phyloP scores from a whole-genome alignment of 768 basidiomycete genomes.

The Leccinum sublutescens region DNA sequence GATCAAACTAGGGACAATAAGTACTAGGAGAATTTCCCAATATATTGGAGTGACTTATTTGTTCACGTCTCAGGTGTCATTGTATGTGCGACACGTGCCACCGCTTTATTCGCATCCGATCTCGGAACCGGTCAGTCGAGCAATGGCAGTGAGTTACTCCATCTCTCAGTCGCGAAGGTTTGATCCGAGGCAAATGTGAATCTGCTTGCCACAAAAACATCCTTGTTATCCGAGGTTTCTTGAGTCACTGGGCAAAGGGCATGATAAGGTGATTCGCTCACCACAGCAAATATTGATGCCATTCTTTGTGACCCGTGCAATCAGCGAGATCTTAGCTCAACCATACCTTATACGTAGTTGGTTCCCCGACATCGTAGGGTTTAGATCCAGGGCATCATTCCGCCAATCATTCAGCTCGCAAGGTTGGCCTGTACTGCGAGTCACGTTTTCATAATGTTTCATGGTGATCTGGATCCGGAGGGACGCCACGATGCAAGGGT shows the following conservation, averaged over 20 bases:
- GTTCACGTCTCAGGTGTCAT: conserved; percentile 28
- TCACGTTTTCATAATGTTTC: conserved; percentile 42
- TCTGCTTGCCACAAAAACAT: too few relatives aligned
- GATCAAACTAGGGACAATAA: too few relatives aligned
- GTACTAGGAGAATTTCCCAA: too few relatives aligned
- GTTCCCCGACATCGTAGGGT: conserved; percentile 68
- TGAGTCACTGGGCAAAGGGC: conserved; percentile 34
- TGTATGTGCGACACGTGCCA: conserved; percentile 54
- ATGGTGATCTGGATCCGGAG: conserved; percentile 40
- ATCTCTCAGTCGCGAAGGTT: too few relatives aligned
- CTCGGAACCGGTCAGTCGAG: conserved; percentile 20
- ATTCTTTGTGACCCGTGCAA: conserved; percentile 53
- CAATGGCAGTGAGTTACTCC: too few relatives aligned
- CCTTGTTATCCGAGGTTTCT: too few relatives aligned
- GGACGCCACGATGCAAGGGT: conserved; percentile 59
- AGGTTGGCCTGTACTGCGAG: conserved; percentile 54
- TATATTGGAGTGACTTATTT: too few relatives aligned
- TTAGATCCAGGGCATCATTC: conserved; percentile 54
- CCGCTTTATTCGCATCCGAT: conserved; percentile 54
- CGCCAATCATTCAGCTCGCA: conserved; percentile 42
- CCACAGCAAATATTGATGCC: conserved; percentile 47
- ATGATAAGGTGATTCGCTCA: conserved; percentile 36
- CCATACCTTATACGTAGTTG: conserved; percentile 37
- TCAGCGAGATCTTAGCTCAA: neutral
- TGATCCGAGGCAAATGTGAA: too few relatives aligned